phyloP scores from a whole-genome alignment of 2,329 filamentous ascomycete species.

The Colletotrichum paranaense region DNA sequence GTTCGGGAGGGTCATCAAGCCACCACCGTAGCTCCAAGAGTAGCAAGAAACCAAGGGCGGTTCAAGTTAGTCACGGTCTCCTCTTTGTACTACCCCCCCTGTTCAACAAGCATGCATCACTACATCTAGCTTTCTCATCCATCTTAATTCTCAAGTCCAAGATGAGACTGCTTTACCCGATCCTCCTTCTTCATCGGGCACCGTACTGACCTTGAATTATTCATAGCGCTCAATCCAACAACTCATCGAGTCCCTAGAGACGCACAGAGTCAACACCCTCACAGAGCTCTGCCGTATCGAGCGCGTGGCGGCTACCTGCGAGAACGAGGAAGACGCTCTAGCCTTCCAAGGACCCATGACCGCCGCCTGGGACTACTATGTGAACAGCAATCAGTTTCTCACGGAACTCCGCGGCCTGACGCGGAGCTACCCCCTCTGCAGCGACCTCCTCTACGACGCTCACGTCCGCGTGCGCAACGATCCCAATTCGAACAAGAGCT shows the following conservation, averaged over 20 bases:
- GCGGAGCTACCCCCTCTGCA: constrained; percentile 74
- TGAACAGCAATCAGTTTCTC: constrained; percentile 76
- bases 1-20: constrained; percentile 37
- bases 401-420: constrained; percentile 77
- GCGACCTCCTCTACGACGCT: constrained; percentile 73
- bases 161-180: no score
- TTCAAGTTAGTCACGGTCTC: constrained; percentile 44
- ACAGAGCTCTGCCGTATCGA: constrained; percentile 80
- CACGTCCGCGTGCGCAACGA: constrained; percentile 72
- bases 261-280: constrained; percentile 79
- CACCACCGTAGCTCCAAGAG: constrained; percentile 39
- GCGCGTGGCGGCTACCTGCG: constrained; percentile 68
- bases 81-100: constrained; percentile 40
- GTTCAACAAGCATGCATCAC: background rate
- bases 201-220: background rate
- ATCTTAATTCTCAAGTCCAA: no score
- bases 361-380: constrained; percentile 77
- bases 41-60: constrained; percentile 42
- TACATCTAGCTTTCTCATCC: background rate
- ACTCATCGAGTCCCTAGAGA: constrained; percentile 71
- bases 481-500: constrained; percentile 74
- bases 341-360: constrained; percentile 74
- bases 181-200: background rate
- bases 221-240: constrained; percentile 53
- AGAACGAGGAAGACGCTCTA: constrained; percentile 68